Base-by-base conservation (phyloP, 306 rosid genomes). In the Spatholobus suberectus region DNA sequence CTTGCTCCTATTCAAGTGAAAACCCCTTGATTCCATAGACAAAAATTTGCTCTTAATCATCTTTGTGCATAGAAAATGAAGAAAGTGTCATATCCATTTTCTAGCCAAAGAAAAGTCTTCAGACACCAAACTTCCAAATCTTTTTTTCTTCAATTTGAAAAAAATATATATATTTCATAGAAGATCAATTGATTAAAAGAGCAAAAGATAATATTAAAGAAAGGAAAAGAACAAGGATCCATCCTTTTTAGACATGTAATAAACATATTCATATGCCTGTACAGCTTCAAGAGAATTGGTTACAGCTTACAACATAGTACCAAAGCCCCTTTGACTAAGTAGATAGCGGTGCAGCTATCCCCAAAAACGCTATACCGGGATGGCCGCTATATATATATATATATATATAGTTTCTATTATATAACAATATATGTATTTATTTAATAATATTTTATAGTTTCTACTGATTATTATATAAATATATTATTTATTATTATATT, bases 131-230 rank as follows among this genome's bases (percentile, higher is more conserved):
- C n/a, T 40, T 58, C 38, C n/a, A n/a, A n/a, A n/a, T n/a, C 6
- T 27, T 58, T 69, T 24, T 51, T 59, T 26, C 35, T 73, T 63
- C 71, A 41, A 37, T 62, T 62, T 23, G 68, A 24, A 10, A 17
- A 59, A n/a, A n/a, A n/a, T n/a, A n/a, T n/a, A n/a, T n/a, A 15
- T 55, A 20, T 41, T 55, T 76, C 40, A 34, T 40, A 9, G 43
- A 44, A 32, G 34, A 82, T 55, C 62, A 83, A 32, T n/a, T 43
- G 35, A 75, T 43, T 66, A 76, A 68, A 75, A 69, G 78, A 57
- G 35, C 3, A n/a, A n/a, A n/a, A n/a, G n/a, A n/a, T n/a, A n/a
- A n/a, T n/a, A n/a, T n/a, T n/a, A n/a, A n/a, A n/a, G n/a, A n/a
- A n/a, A n/a, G n/a, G n/a, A 41, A 18, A 20, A 35, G 38, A 76